phyloP scores from a whole-genome alignment of 768 basidiomycete genomes.

The Lentinus brumalis region DNA sequence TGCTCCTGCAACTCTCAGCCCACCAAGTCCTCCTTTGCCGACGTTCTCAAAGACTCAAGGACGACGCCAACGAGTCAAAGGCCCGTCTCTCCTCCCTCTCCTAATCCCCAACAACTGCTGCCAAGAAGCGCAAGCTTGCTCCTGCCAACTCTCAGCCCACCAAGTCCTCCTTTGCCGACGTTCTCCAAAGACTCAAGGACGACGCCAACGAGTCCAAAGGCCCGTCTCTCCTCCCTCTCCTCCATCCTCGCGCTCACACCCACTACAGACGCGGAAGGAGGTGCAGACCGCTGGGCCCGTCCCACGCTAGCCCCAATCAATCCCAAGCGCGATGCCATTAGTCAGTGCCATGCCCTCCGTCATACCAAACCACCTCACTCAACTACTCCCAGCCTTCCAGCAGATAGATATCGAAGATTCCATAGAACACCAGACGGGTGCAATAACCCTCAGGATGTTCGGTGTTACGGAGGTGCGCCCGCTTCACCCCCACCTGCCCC shows the following conservation, averaged over 20 bases:
- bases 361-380: neutral
- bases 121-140: constrained; percentile 37
- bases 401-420: constrained; percentile 92
- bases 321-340: constrained; percentile 62
- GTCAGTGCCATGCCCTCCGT: constrained; percentile 46
- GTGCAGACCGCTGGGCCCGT: constrained; percentile 73
- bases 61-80: constrained; percentile 31
- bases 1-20: constrained; percentile 29
- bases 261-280: constrained; percentile 68
- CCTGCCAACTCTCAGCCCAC: constrained; percentile 25
- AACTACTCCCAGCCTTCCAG: constrained; percentile 71
- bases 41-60: constrained; percentile 41
- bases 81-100: constrained; percentile 12
- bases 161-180: constrained; percentile 41
- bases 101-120: too few relatives aligned
- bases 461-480: constrained; percentile 80
- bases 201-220: constrained; percentile 32
- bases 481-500: neutral
- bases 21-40: constrained; percentile 38
- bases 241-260: neutral
- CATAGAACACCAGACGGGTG: constrained; percentile 42
- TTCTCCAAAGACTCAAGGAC: constrained; percentile 38
- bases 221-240: constrained; percentile 3
- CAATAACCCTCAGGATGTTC: constrained; percentile 68
- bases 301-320: constrained; percentile 59